These are phyloP conservation scores for Alternaria ethzedia DNA, from an alignment of 2,329 filamentous ascomycete species.

Conservation along the genomic window DNA sequence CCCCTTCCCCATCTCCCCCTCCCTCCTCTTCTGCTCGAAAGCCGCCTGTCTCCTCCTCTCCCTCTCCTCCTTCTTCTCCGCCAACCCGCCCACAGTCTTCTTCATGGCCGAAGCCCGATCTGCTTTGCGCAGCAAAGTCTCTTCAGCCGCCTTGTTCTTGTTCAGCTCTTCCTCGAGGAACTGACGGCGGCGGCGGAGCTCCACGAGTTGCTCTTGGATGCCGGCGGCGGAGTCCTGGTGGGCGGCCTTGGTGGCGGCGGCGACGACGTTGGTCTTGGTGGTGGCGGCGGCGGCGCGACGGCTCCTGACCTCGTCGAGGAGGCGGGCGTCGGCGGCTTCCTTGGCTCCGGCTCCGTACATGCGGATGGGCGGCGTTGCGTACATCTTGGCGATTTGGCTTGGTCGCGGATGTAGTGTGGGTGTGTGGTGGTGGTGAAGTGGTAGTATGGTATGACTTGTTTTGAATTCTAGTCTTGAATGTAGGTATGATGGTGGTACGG, in stretches of 20 bases:
- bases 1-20: neutral
- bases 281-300: neutral
- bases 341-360: neutral
- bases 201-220: neutral
- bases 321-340: neutral
- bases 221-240: neutral
- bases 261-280: neutral
- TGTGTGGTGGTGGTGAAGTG: neutral
- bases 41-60: neutral
- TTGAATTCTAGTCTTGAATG: neutral
- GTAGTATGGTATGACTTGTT: neutral
- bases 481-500: neutral
- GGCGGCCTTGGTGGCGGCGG: neutral
- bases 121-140: neutral
- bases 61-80: neutral
- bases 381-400: neutral
- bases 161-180: neutral
- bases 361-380: neutral
- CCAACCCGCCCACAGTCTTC: neutral
- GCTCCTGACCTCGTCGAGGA: neutral
- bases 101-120: neutral
- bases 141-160: neutral
- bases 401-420: neutral
- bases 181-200: neutral
- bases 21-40: neutral